A percentile compares a stretch with the other conserved stretches of the same genome.
Evolutionary conservation across 305 asterid genomes (phyloP).

Genomic region (Fraxinus sp.): DNA sequence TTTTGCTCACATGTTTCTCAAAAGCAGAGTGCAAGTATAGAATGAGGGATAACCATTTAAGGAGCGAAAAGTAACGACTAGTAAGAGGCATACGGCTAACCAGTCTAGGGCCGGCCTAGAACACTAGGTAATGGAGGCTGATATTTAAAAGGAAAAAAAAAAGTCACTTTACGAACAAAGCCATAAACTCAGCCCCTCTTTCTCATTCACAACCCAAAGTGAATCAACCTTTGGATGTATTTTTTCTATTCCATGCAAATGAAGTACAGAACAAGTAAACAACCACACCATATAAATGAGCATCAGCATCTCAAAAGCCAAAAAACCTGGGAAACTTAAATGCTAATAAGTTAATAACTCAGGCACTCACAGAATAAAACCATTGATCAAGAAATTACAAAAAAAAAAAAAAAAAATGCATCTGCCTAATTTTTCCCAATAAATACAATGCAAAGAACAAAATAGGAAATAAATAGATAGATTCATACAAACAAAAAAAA

Average conservation of each 20-base stretch:
- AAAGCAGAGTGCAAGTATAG: no score
- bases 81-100: no score
- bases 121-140: no score
- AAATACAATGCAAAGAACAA: not conserved
- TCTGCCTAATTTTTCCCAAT: not conserved
- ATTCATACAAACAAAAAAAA: not conserved
- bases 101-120: no score
- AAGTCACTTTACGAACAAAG: no score
- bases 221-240: not conserved
- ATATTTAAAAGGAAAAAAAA: no score
- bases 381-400: not conserved
- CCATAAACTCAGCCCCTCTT: no score
- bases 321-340: not conserved
- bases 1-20: no score
- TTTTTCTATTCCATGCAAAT: not conserved
- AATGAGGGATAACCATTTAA: no score
- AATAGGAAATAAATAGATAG: not conserved
- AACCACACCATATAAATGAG: not conserved
- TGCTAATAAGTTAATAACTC: not conserved
- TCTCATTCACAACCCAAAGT: no score
- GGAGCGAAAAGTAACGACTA: no score
- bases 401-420: no score
- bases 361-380: not conserved
- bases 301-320: not conserved
- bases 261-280: not conserved